Base-by-base conservation (phyloP, 768 basidiomycete species). In the Hericium alpestre region DNA sequence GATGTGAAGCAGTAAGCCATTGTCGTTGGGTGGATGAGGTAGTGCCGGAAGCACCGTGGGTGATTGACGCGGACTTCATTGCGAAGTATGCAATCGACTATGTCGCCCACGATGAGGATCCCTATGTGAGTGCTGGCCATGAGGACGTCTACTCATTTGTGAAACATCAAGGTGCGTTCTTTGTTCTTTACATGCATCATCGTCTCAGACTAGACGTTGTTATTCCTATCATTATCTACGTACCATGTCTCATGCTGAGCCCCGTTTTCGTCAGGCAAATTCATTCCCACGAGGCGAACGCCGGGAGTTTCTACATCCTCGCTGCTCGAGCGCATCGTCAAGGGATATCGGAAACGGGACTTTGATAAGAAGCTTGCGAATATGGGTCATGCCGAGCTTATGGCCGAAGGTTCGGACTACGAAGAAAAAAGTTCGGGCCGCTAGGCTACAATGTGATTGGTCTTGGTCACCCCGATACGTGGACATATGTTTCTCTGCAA, bases 21-120 rank as follows among this genome's bases (percentile, higher is more conserved):
- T 94, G 94, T 68, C 82, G 91, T 56, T 99, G 95, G 95, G 93
- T 93, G 0, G 93, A 96, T 67, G 88, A 97, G 70, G 86, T 99
- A 50, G 76, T 96, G 22, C 80, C 90, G 5, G 87, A 91, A 40
- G 89, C 87, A 2, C 96, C 96, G 2, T 97, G 95, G 96, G 74
- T 91, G 41, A 76, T 98, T 58, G 83, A 86, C 62, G 75, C 86
- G 56, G 84, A 77, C 0, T 99, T 96, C 68, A 61, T 98, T 22
- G 80, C 89, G 48, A 86, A 86, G 69, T 83, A 89, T 69, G 69
- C 86, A 70, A 95, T 99, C 60, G 96, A 99, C 69, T 99, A 97
- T 65, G 87, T 98, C 49, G 94, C 94, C 2, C 96, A 99, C 64
- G 96, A 99, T 65, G 94, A 97, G 65, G 83, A 80, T 54, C 90